Evolutionary conservation across 805 yeast genomes (phyloP), one percentile per base, ranked within the genome.

Genomic region (Starmerella bacillaris): DNA sequence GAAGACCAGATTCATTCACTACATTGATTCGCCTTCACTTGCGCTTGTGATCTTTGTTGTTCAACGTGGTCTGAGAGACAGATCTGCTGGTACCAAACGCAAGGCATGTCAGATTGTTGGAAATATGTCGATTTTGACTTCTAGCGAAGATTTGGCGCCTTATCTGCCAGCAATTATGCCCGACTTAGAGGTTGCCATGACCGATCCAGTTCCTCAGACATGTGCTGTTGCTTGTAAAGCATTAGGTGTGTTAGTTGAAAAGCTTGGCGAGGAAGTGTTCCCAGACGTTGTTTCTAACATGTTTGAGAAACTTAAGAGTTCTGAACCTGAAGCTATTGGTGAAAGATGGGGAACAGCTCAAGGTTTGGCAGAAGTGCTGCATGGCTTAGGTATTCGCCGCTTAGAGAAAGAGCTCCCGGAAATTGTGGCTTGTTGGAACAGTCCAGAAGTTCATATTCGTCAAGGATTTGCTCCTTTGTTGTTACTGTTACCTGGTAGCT

Each of bases 31-130:
- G 16, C 96, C 99, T 3, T 86, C 96, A 1, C 64, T 89, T 50
- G 98, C 99, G 0, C 66, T 89, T 48, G 82, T 89, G 37, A 80
- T 84, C 42, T 94, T 84, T 52, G 94, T 89, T 35, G 76, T 89
- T 32, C 89, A 82, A 53, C 72, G 98, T 56, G 99, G 96, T 60
- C 73, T 89, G 78, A 72, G 69, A 35, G 96, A 86, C 46, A 65
- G 98, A 50, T 78, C 93, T n/a, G 95, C 96, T 0, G 65, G 73
- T 29, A 79, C 89, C 4, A 89, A 86, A 62, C 72, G 78, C 54
- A 82, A 82, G 55, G 86, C 96, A 0, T 84, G 96, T 56, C 95
- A 89, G 58, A 86, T 89, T 63, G 95, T 89, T 21, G 99, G 99
- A 43, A 89, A 89, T 52, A 89, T 89, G 96, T 83, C 96, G 2